Evolutionary conservation across 495 filamentous ascomycete genomes (phyloP).

Genomic region (Cercophora sp.): DNA sequence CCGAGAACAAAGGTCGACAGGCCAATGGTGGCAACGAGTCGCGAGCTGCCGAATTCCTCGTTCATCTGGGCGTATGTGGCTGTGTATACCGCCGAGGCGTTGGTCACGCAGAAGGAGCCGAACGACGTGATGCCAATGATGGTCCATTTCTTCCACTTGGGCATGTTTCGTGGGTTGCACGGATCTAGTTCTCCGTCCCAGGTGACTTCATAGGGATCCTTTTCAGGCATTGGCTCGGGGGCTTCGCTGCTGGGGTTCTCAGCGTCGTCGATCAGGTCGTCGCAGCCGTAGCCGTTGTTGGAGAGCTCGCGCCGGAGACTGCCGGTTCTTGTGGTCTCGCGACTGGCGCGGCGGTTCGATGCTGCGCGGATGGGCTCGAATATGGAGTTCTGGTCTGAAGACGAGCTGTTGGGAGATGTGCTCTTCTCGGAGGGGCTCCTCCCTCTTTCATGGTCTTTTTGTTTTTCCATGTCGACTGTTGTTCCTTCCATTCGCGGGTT

Average conservation of each 20-base stretch:
- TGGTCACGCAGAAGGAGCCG: constrained; percentile 81
- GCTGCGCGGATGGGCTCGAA: constrained; percentile 17
- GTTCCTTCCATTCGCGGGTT: too few species aligned
- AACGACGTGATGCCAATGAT: constrained; percentile 66
- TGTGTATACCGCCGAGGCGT: constrained; percentile 85
- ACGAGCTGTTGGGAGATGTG: too few species aligned
- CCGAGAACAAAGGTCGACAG: constrained; percentile 78
- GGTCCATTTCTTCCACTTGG: constrained; percentile 68
- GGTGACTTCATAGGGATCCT: constrained; percentile 57
- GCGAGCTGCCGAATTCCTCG: constrained; percentile 65
- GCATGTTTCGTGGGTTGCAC: constrained; percentile 66
- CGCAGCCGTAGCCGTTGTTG: constrained; percentile 60
- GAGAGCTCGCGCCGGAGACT: constrained; percentile 43
- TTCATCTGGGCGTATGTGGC: constrained; percentile 79
- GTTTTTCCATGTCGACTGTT: too few species aligned
- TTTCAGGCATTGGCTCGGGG: constrained; percentile 32
- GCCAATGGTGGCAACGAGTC: constrained; percentile 71
- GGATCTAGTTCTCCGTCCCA: constrained; percentile 73
- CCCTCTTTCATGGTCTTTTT: too few species aligned
- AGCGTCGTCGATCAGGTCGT: constrained; percentile 39
- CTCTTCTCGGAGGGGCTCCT: too few species aligned
- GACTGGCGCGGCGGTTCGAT: background rate
- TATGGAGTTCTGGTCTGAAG: background rate
- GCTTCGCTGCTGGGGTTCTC: constrained; percentile 42
- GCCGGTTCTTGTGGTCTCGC: constrained; percentile 1